A percentile compares a stretch with the other conserved stretches of the same genome.
Conservation (phyloP, 108 stramenopile species). For the Pseudonitzschia multistriata region DNA sequence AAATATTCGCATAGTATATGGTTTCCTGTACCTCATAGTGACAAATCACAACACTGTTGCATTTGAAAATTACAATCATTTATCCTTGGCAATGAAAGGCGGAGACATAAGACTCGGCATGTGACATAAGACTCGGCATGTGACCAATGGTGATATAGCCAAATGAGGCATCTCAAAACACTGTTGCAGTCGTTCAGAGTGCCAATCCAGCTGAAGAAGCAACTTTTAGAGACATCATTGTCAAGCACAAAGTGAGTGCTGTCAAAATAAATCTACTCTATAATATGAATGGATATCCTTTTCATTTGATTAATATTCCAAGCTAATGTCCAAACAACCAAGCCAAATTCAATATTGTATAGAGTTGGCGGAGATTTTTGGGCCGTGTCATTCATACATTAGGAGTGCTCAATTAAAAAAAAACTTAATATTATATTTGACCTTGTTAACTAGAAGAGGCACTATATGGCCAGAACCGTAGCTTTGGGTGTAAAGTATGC, state of each 20-base stretch:
- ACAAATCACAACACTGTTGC: too few species aligned
- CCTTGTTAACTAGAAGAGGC: too few species aligned
- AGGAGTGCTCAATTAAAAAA: too few species aligned
- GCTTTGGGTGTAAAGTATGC: too few species aligned
- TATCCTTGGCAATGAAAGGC: conserved; percentile 17
- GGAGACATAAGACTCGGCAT: neutral
- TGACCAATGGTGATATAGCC: conserved; percentile 39
- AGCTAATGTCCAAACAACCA: conserved; percentile 5
- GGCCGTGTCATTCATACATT: too few species aligned
- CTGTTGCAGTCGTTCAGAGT: conserved; percentile 61
- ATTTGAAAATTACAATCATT: conserved; percentile 30
- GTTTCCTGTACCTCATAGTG: too few species aligned
- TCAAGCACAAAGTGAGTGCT: conserved; percentile 45
- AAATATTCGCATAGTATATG: too few species aligned
- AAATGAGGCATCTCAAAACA: conserved; percentile 67
- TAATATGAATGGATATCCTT: conserved; percentile 40
- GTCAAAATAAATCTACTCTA: conserved; percentile 66
- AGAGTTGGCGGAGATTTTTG: too few species aligned
- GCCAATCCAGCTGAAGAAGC: conserved; percentile 53
- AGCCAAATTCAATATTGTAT: conserved; percentile 30
- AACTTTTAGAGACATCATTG: conserved; percentile 51
- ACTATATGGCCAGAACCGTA: too few species aligned
- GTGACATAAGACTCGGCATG: conserved; percentile 20
- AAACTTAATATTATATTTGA: too few species aligned
- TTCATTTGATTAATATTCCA: neutral